Evolutionary conservation across 331 rosid genomes (phyloP).

Genomic region (Erythrophleum ivorense): DNA sequence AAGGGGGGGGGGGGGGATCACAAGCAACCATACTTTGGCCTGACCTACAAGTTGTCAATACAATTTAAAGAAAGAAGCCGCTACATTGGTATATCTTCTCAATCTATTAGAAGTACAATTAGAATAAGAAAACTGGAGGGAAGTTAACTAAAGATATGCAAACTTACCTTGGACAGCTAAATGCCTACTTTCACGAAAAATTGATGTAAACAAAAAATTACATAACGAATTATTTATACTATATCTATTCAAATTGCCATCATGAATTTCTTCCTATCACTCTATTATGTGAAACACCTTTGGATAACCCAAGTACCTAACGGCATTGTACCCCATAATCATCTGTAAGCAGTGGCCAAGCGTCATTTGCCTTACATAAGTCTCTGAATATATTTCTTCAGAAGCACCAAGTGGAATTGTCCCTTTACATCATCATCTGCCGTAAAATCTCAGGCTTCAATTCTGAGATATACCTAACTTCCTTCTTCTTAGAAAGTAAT

Average conservation of each 20-base stretch:
- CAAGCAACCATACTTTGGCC: neutral
- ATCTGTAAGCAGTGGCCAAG: conserved; percentile 26
- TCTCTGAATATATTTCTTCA: conserved; percentile 37
- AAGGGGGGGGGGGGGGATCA: neutral
- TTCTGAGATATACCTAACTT: conserved; percentile 37
- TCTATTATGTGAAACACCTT: conserved; percentile 37
- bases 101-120: conserved; percentile 30
- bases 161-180: conserved; percentile 36
- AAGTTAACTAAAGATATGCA: conserved; percentile 19
- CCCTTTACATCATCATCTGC: conserved; percentile 33
- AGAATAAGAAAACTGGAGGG: conserved; percentile 34
- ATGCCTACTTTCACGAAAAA: conserved; percentile 36
- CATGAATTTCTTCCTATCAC: conserved; percentile 37
- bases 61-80: conserved; percentile 16
- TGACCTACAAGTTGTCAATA: conserved; percentile 38
- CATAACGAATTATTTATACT: conserved; percentile 29
- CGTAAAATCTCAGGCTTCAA: conserved; percentile 46
- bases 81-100: conserved; percentile 36
- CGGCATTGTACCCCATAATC: conserved; percentile 27
- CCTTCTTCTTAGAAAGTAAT: conserved; percentile 49
- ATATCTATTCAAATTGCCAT: conserved; percentile 26
- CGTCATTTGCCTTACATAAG: conserved; percentile 27
- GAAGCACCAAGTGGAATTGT: conserved; percentile 28
- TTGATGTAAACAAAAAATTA: conserved; percentile 41
- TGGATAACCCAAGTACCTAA: conserved; percentile 35